phyloP scores from a whole-genome alignment of 495 filamentous ascomycete species.

The Talaromyces wortmannii region DNA sequence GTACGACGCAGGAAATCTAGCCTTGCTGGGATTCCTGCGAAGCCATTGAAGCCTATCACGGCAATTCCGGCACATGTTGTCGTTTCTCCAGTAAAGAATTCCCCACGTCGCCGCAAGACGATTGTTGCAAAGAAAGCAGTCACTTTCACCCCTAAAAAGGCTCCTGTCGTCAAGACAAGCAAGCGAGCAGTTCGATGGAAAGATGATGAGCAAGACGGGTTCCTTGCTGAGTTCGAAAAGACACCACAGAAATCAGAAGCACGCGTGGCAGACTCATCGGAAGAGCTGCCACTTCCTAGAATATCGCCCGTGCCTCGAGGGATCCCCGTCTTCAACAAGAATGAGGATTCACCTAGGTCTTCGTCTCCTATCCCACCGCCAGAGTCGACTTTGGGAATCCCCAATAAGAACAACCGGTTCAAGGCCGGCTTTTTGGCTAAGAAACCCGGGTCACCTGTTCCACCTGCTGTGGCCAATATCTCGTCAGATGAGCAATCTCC shows the following conservation, averaged over 20 bases:
- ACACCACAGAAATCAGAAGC: slow-evolving; percentile 62
- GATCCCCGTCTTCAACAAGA: slow-evolving; percentile 18
- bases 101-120: slow-evolving; percentile 73
- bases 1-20: slow-evolving; percentile 66
- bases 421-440: slow-evolving; percentile 87
- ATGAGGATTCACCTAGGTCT: slow-evolving; percentile 16
- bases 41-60: slow-evolving; percentile 19
- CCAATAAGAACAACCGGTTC: slow-evolving; percentile 70
- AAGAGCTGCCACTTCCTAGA: slow-evolving; percentile 31
- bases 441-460: slow-evolving; percentile 55
- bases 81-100: slow-evolving; percentile 57
- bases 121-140: slow-evolving; percentile 67
- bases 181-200: slow-evolving; percentile 88
- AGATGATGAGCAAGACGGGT: slow-evolving; percentile 80
- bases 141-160: slow-evolving; percentile 79
- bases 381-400: slow-evolving; percentile 28
- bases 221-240: slow-evolving; percentile 81
- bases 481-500: slow-evolving; percentile 59
- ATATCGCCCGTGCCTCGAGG: slow-evolving; percentile 35
- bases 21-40: slow-evolving; percentile 28
- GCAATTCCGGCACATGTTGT: slow-evolving; percentile 31
- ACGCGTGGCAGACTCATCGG: slow-evolving; percentile 44
- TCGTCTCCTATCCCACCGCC: slow-evolving; percentile 23
- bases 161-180: slow-evolving; percentile 40
- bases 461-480: slow-evolving; percentile 53